These are phyloP conservation scores for Microthyrium microscopicum DNA, from an alignment of 2,329 filamentous ascomycete genomes.

Conservation along the genomic window DNA sequence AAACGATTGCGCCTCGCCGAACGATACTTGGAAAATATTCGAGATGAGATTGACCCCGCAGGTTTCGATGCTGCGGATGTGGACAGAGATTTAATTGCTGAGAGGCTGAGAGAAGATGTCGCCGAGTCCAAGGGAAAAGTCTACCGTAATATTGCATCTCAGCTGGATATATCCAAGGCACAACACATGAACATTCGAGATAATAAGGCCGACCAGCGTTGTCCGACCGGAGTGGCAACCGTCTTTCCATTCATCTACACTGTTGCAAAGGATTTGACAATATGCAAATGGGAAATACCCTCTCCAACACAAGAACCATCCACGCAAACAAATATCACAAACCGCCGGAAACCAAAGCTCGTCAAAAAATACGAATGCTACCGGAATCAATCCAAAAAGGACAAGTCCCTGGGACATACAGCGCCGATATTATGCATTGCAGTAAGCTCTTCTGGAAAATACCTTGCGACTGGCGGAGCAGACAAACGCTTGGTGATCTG, in stretches of 20 bases:
- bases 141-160: constrained; percentile 61
- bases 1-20: constrained; percentile 75
- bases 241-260: constrained; percentile 74
- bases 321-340: constrained; percentile 26
- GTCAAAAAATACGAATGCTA: constrained; percentile 33
- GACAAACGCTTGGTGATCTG: constrained; percentile 78
- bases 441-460: constrained; percentile 77
- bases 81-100: constrained; percentile 80
- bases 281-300: constrained; percentile 85
- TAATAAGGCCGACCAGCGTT: constrained; percentile 61
- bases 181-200: constrained; percentile 56
- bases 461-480: constrained; percentile 73
- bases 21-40: constrained; percentile 80
- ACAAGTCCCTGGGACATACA: constrained; percentile 51
- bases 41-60: constrained; percentile 57
- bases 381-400: constrained; percentile 7
- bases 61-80: constrained; percentile 93
- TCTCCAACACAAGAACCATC: constrained; percentile 30
- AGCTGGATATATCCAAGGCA: constrained; percentile 53
- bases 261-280: constrained; percentile 63
- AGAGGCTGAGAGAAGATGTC: constrained; percentile 79
- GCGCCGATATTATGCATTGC: constrained; percentile 69
- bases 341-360: constrained; percentile 41
- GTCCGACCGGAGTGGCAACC: constrained; percentile 64
- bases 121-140: constrained; percentile 81